Evolutionary conservation across 2,329 filamentous ascomycete genomes (phyloP).

Genomic region (Neonectria ditissima): DNA sequence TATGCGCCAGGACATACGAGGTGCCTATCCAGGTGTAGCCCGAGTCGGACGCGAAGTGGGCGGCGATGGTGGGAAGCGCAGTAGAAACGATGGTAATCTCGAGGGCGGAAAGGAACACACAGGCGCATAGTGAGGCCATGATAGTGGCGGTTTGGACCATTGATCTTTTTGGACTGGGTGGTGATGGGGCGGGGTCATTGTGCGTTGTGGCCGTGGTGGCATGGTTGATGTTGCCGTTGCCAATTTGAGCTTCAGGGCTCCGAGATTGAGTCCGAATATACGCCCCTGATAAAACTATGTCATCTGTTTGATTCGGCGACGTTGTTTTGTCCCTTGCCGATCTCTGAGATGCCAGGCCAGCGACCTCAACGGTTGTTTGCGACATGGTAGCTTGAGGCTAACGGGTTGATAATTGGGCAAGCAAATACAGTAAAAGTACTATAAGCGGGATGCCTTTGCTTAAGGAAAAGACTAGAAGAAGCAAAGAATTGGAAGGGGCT

Average conservation of each 20-base stretch:
- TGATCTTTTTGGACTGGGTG: conserved; percentile 28
- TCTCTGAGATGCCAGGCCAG: not conserved
- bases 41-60: conserved; percentile 68
- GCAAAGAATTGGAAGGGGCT: too few species aligned
- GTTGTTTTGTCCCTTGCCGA: not conserved
- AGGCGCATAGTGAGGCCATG: conserved; percentile 54
- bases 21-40: conserved; percentile 85
- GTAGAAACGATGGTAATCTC: conserved; percentile 71
- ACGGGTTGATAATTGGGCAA: too few species aligned
- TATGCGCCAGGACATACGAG: conserved; percentile 77
- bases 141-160: conserved; percentile 43
- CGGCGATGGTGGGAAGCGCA: conserved; percentile 70
- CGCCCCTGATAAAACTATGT: not conserved
- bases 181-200: not conserved
- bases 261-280: not conserved
- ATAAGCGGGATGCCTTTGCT: too few species aligned
- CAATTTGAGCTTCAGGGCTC: too few species aligned
- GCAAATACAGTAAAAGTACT: not conserved
- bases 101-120: conserved; percentile 59
- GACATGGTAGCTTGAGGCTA: conserved; percentile 24
- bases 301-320: not conserved
- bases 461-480: not conserved
- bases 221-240: not conserved
- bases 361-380: conserved; percentile 17
- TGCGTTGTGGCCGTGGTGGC: not conserved